phyloP scores from a whole-genome alignment of 192 early-diverging fungal genomes.

The Coemansia sp. region DNA sequence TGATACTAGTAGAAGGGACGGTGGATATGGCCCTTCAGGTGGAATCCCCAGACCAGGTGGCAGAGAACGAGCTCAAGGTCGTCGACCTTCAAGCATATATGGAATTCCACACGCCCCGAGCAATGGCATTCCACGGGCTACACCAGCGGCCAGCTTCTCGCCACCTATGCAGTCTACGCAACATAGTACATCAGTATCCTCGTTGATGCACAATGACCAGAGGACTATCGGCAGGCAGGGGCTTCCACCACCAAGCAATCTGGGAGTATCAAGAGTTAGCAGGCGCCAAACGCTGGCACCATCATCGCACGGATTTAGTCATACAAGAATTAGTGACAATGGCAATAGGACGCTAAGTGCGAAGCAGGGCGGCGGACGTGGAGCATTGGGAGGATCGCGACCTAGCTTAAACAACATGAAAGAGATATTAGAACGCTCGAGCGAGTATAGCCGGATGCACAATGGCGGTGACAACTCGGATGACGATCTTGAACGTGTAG shows the following conservation, averaged over 20 bases:
- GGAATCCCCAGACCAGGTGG: slow-evolving; percentile 27
- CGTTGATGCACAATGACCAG: slow-evolving; percentile 2
- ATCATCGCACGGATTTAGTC: slow-evolving; percentile 11
- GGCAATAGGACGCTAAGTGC: slow-evolving; percentile 13
- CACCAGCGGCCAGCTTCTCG: slow-evolving; percentile 18
- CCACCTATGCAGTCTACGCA: slow-evolving; percentile 28
- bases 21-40: slow-evolving; percentile 6
- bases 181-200: slow-evolving; percentile 8
- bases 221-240: slow-evolving; percentile 24
- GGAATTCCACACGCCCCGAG: slow-evolving; percentile 19
- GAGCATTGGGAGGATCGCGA: slow-evolving; percentile 16
- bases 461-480: slow-evolving; percentile 25
- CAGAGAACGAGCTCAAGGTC: slow-evolving; percentile 3
- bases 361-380: slow-evolving; percentile 16
- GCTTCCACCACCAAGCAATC: slow-evolving; percentile 25
- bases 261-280: slow-evolving; percentile 8
- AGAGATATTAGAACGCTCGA: slow-evolving; percentile 38
- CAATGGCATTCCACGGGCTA: slow-evolving; percentile 31
- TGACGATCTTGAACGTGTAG: slow-evolving; percentile 49
- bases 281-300: slow-evolving; percentile 41
- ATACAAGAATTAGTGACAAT: slow-evolving; percentile 12
- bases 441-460: slow-evolving; percentile 23
- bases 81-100: slow-evolving; percentile 39
- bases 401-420: slow-evolving; percentile 25
- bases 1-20: slow-evolving; percentile 5